Percentiles rank a stretch among this genome's conserved stretches.
phyloP scores from a whole-genome alignment of 306 rosid genomes.

The Coriaria nepalensis region DNA sequence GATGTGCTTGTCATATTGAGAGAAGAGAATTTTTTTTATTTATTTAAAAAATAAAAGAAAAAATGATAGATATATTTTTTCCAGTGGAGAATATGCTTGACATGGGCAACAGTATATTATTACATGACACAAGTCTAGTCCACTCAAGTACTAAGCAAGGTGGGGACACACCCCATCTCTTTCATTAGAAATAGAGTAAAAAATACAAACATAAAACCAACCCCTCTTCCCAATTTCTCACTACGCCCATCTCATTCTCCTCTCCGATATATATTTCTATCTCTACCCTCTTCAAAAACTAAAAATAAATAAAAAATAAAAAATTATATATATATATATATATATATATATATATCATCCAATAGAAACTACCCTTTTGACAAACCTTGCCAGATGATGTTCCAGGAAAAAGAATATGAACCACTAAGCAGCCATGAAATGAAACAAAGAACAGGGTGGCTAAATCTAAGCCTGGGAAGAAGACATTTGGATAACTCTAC shows the following conservation, averaged over 20 bases:
- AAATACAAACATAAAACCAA: conserved; percentile 19
- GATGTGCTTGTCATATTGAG: no score
- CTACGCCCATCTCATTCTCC: conserved; percentile 7
- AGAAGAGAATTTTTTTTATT: no score
- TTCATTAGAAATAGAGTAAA: conserved; percentile 6
- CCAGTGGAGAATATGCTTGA: no score
- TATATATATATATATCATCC: no score
- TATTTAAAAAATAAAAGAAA: no score
- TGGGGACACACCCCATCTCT: conserved; percentile 33
- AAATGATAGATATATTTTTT: no score
- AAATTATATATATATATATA: no score
- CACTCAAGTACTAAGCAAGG: conserved; percentile 58
- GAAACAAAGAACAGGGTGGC: conserved; percentile 48
- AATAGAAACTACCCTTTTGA: no score
- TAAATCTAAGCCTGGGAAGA: conserved; percentile 61
- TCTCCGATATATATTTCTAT: conserved; percentile 11
- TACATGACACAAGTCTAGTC: conserved; percentile 65
- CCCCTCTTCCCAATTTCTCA: conserved; percentile 20
- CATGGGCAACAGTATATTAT: conserved; percentile 45
- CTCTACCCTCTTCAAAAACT: conserved; percentile 14
- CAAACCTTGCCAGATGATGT: conserved; percentile 15
- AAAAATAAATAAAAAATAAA: no score
- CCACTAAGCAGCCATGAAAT: conserved; percentile 2
- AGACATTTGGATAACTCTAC: no score
- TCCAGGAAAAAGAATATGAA: conserved; percentile 15